Evolutionary conservation across 441 rosid species (phyloP), one percentile per base, ranked within the genome.

Genomic region (Euphorbia celastroides): DNA sequence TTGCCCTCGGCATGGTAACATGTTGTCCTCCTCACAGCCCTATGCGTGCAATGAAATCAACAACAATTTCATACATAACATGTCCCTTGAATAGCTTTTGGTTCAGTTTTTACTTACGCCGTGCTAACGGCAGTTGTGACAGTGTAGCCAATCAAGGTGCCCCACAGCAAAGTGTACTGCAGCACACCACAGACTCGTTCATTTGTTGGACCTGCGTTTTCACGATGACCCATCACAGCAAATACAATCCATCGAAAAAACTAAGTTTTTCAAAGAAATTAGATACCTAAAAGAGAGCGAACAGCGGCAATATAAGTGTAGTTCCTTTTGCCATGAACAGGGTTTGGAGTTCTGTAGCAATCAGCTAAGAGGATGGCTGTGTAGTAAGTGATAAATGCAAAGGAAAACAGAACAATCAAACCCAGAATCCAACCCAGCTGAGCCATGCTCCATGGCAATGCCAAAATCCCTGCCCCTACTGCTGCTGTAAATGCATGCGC

Each of bases 361-460:
- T 74, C 81, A 25, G 60, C 66, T 28, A 71, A 56, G 16, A 62
- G 67, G 5, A 54, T 26, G 14, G 78, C 67, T 3, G 70, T 61
- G 41, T 65, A 71, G 19, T 74, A 78, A 17, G 75, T 74, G 25
- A 78, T 27, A 8, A 46, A 19, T 4, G 74, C 76, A 42, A 78
- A 69, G 20, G 30, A 6, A 16, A 69, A 5, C 0, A 74, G 60
- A 14, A 72, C 57, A 1, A 66, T 3, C 12, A 67, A 52, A 2
- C 81, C 76, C n/a, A 69, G 5, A 32, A 74, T 69, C 81, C 81
- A 78, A 25, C 81, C 81, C 67, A 78, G 19, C 27, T 74, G 76
- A 48, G 76, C 76, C 34, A 74, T 66, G 55, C 78, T 62, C 81
- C 78, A 78, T 32, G 81, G 78, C 62, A 78, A 36, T 65, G 74